Evolutionary conservation across 78 protist genomes (phyloP), one percentile per base, ranked within the genome.

Genomic region (Polysphondylium violaceum): DNA sequence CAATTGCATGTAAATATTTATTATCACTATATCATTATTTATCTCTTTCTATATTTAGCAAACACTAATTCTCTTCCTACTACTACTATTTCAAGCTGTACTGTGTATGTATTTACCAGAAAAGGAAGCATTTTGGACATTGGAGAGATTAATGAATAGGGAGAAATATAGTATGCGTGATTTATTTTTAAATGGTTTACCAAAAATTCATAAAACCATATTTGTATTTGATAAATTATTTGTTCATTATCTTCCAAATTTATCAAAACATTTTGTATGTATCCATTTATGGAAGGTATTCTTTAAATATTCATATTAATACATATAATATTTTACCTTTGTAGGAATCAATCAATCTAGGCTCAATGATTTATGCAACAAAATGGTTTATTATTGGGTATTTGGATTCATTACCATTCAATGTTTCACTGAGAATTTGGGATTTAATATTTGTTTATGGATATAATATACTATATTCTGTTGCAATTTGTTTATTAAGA

Each of bases 81-180:
- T 14, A 6, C 16, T 56, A 6, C 21, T 56, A 17, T 56, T 56
- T 14, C 4, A 17, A 56, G 69, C 91, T 0, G 43, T 83, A 17
- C 38, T 83, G 5, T 77, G 67, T 1, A 83, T 83, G 91, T 83
- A 83, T 51, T 23, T 83, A 44, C 76, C 91, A 0, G 91, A 83
- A 25, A 50, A 55, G 21, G 91, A 83, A 21, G 91, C 91, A 43
- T 83, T 83, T 58, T 83, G 91, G 91, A 83, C 91, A 56, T 59
- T 83, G 19, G 78, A 83, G 69, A 25, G 78, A 31, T 44, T 83
- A 40, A 83, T 83, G 91, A 58, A 72, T 9, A 56, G 53, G 33
- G 50, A 36, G 43, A 73, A 69, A 56, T 83, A 69, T 23, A 43
- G 23, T 25, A 40, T 83, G 73, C 14, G 79, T 43, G 6, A 56